phyloP scores from a whole-genome alignment of 2,329 filamentous ascomycete genomes.

The Epichloe baconii region DNA sequence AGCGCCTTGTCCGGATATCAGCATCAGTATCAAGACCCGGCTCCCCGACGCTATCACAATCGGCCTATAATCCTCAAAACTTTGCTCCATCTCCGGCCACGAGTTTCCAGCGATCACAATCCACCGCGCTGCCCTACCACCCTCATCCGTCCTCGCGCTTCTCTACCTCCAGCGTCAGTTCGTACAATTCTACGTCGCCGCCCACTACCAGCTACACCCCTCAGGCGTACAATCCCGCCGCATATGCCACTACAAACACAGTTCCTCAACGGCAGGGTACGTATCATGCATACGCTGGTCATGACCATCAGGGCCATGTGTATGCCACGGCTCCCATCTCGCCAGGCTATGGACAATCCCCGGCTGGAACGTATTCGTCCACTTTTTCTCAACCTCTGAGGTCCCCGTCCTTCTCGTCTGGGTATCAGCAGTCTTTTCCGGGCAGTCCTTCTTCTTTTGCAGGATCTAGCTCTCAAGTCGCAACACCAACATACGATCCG shows the following conservation, averaged over 20 bases:
- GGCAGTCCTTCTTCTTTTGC: slow-evolving; percentile 19
- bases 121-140: slow-evolving; percentile 37
- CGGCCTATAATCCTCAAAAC: slow-evolving; percentile 58
- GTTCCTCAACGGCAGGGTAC: slow-evolving; percentile 38
- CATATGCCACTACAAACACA: slow-evolving; percentile 34
- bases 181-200: slow-evolving; percentile 19
- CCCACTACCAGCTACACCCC: slow-evolving; percentile 33
- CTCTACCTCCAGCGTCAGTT: slow-evolving; percentile 22
- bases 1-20: slow-evolving; percentile 38
- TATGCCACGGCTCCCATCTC: slow-evolving; percentile 23
- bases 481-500: slow-evolving; percentile 23
- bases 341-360: slow-evolving; percentile 23
- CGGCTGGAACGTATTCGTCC: slow-evolving; percentile 21
- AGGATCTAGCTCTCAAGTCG: slow-evolving; percentile 14
- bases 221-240: slow-evolving; percentile 45
- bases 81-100: slow-evolving; percentile 30
- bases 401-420: slow-evolving; percentile 18
- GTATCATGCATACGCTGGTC: slow-evolving; percentile 32
- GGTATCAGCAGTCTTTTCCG: slow-evolving; percentile 29
- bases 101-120: slow-evolving; percentile 32
- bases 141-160: slow-evolving; percentile 28
- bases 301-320: slow-evolving; percentile 29
- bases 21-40: slow-evolving; percentile 34
- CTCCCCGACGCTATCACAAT: slow-evolving; percentile 30
- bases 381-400: slow-evolving; percentile 9